Base-by-base conservation (phyloP, 768 basidiomycete species). In the Leucocoprinus birnbaumii region DNA sequence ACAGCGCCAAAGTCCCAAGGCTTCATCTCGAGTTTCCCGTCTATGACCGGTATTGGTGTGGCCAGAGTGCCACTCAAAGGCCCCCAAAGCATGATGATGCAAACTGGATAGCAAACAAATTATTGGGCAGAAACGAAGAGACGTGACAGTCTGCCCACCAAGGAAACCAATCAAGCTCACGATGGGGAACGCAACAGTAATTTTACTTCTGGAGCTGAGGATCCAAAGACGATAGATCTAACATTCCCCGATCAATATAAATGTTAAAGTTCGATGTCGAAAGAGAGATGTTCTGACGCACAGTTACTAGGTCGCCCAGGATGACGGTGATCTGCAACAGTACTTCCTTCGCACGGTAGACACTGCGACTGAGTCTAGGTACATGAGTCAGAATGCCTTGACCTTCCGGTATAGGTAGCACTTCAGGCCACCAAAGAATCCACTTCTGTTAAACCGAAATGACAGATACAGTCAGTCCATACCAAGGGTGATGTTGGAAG, bases 371-470 rank as follows among this genome's bases (percentile, higher is more conserved):
- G 16, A 48, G 48, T 18, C 48, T 19, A 18, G 48, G 48, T 21
- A 48, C 6, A 13, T 48, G 31, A 19, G 31, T 7, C 4, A 18
- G 18, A 19, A 8, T 34, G 3, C 18, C 3, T 35, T 18, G 31
- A 3, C 18, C 26, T 19, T 18, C 42, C 2, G 18, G 31, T 14
- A 48, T 48, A 3, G 48, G 48, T 16, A 48, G 18, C 2, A 48
- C 14, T 35, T 48, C 48, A n/a, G 48, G 31, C 48, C 48, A 48
- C 5, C 25, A 48, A 22, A 48, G 37, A 7, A 34, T 1, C 48
- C 48, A 48, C 37, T 48, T 48, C 48, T 48, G 31, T 35, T 13
- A n/a, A n/a, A n/a, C n/a, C n/a, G n/a, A n/a, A n/a, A n/a, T n/a
- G n/a, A n/a, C n/a, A n/a, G n/a, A n/a, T 10, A 48, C 21, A 9